Evolutionary conservation across 2,329 filamentous ascomycete genomes (phyloP), one percentile per base, ranked within the genome.

Genomic region (Madurella fahalii): DNA sequence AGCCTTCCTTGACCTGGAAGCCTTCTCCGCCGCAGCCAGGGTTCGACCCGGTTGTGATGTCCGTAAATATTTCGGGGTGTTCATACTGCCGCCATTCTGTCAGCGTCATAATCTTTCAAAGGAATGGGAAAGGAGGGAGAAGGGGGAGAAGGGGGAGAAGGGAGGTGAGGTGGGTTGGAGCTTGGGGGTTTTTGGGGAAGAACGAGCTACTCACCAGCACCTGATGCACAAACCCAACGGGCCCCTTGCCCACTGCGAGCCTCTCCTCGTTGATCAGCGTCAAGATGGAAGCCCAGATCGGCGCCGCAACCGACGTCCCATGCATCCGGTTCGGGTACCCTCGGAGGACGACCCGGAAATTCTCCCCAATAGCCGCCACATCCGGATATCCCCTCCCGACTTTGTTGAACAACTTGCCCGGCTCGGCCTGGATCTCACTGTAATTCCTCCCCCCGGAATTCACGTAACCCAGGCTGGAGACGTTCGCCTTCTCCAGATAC

Each of bases 191-290:
- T n/a, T 15, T 9, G 9, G 20, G 2, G 9, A 2, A n/a, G 37
- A 4, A 25, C 7, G 11, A 9, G 11, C 32, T 9, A 54, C 62
- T 56, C 63, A 57, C 75, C 71, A 81, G 62, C 40, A 74, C 72
- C 1, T 74, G 77, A 48, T 81, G 77, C 17, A 81, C 64, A 58
- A 81, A 81, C 0, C 78, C 79, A 11, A 82, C 71, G 0, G 76
- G 67, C 5, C 68, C 64, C 65, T 79, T 80, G 7, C 60, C 58
- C 2, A 72, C 73, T 1, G 63, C 68, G 20, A 79, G 61, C 18
- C 77, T 66, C 61, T 75, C 75, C 63, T 80, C 78, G 56, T 80
- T 80, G 37, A 80, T 68, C 59, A 78, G 61, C 1, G 75, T 80
- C 30, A 82, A 61, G 40, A 79, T 71, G 0, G 73, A 66, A 0